Evolutionary conservation across 768 basidiomycete genomes (phyloP).

Genomic region (Chiua virens): DNA sequence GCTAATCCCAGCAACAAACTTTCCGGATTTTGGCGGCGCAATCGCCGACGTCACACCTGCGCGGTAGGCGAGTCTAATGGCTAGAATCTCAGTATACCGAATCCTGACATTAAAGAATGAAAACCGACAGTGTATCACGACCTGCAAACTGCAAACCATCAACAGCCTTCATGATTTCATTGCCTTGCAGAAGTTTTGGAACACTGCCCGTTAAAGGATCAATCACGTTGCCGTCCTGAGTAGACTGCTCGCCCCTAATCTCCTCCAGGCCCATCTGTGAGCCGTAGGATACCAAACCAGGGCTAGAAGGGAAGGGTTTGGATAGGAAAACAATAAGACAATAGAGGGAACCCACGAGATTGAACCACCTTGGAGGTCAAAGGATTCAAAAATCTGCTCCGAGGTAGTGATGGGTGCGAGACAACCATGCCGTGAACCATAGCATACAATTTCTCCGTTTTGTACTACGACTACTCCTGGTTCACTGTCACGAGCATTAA

Average conservation of each 20-base stretch:
- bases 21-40: no score
- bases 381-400: slow-evolving; percentile 11
- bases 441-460: slow-evolving; percentile 54
- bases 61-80: slow-evolving; percentile 58
- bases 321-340: no score
- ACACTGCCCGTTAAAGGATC: slow-evolving; percentile 50
- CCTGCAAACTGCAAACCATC: slow-evolving; percentile 36
- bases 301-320: slow-evolving; percentile 28
- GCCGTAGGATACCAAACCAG: slow-evolving; percentile 73
- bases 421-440: slow-evolving; percentile 26
- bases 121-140: slow-evolving; percentile 6
- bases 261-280: slow-evolving; percentile 68
- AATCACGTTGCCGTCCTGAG: slow-evolving; percentile 62
- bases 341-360: slow-evolving; percentile 10
- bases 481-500: no score
- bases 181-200: slow-evolving; percentile 31
- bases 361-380: slow-evolving; percentile 73
- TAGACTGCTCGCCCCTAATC: slow-evolving; percentile 66
- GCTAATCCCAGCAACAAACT: no score
- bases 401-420: no score
- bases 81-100: neutral
- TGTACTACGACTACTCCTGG: slow-evolving; percentile 38
- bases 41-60: slow-evolving; percentile 63
- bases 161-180: slow-evolving; percentile 33
- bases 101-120: no score